Conservation (phyloP, 768 basidiomycete genomes). For the Candolleomyces efflorescens region DNA sequence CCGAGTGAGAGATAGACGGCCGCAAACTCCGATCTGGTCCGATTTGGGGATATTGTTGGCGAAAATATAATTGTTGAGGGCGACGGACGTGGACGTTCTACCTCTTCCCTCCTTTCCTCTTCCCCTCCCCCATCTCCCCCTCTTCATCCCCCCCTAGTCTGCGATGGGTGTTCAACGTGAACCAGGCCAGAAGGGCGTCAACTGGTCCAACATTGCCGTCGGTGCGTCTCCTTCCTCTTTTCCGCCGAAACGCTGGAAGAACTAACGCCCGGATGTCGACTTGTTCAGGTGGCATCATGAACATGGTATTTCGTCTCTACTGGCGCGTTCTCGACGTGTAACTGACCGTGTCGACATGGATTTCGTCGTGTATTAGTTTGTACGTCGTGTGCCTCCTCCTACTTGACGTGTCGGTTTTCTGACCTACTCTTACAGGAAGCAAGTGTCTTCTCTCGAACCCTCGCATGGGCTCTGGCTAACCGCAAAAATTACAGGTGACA, state of each 20-base stretch:
- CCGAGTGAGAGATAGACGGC: slow-evolving; percentile 9
- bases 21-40: slow-evolving; percentile 33
- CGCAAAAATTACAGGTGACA: slow-evolving; percentile 62
- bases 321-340: slow-evolving; percentile 10
- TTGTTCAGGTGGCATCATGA: slow-evolving; percentile 87
- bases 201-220: slow-evolving; percentile 94
- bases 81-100: slow-evolving; percentile 15
- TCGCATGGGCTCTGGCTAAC: slow-evolving; percentile 2
- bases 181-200: slow-evolving; percentile 88
- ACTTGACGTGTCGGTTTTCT: slow-evolving; percentile 17
- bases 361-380: slow-evolving; percentile 38
- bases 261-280: slow-evolving; percentile 15
- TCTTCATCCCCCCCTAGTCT: slow-evolving; percentile 11
- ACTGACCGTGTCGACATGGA: background rate
- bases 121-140: slow-evolving; percentile 15
- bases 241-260: slow-evolving; percentile 8
- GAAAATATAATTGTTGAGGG: slow-evolving; percentile 17
- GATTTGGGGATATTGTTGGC: slow-evolving; percentile 13
- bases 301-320: slow-evolving; percentile 66
- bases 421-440: slow-evolving; percentile 54
- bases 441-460: slow-evolving; percentile 30
- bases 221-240: slow-evolving; percentile 47
- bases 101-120: slow-evolving; percentile 19
- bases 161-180: slow-evolving; percentile 79
- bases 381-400: slow-evolving; percentile 29